Percentiles rank a stretch among this genome's conserved stretches.
Conservation (phyloP, 78 protist species). For the Polysphondylium violaceum region DNA sequence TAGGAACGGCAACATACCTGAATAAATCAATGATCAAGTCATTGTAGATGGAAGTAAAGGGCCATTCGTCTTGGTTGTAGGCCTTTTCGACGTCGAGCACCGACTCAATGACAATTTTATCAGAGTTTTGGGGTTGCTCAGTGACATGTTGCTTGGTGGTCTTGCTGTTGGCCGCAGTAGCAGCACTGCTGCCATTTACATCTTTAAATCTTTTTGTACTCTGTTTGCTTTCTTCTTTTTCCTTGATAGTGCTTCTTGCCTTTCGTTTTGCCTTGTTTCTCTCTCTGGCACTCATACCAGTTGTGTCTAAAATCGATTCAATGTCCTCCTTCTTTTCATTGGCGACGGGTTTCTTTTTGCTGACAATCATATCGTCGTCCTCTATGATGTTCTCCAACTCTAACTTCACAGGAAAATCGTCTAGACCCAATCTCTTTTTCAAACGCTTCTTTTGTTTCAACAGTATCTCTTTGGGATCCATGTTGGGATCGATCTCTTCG, state of each 20-base stretch:
- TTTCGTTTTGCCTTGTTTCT: constrained; percentile 67
- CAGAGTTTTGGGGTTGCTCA: constrained; percentile 81
- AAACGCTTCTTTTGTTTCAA: constrained; percentile 35
- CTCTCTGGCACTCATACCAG: constrained; percentile 56
- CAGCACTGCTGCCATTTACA: constrained; percentile 13
- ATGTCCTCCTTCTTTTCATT: constrained; percentile 53
- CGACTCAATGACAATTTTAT: constrained; percentile 66
- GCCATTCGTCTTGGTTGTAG: constrained; percentile 89
- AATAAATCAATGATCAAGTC: constrained; percentile 82
- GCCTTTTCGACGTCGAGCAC: constrained; percentile 69
- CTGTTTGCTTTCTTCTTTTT: constrained; percentile 27
- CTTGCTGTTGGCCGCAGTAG: too few species aligned
- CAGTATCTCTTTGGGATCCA: constrained; percentile 52
- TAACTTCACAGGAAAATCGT: constrained; percentile 15
- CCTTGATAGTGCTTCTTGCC: constrained; percentile 44
- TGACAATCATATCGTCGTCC: constrained; percentile 28
- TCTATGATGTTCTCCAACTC: constrained; percentile 6
- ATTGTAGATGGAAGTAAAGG: constrained; percentile 84
- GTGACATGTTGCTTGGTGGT: constrained; percentile 79
- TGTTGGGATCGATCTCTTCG: not conserved
- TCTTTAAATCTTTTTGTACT: constrained; percentile 52
- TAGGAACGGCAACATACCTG: constrained; percentile 5
- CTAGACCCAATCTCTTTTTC: constrained; percentile 41
- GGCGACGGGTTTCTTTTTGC: constrained; percentile 22
- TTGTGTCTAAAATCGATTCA: constrained; percentile 21